phyloP scores from a whole-genome alignment of 1,139 yeast genomes.

The Yamadazyma aaseri region DNA sequence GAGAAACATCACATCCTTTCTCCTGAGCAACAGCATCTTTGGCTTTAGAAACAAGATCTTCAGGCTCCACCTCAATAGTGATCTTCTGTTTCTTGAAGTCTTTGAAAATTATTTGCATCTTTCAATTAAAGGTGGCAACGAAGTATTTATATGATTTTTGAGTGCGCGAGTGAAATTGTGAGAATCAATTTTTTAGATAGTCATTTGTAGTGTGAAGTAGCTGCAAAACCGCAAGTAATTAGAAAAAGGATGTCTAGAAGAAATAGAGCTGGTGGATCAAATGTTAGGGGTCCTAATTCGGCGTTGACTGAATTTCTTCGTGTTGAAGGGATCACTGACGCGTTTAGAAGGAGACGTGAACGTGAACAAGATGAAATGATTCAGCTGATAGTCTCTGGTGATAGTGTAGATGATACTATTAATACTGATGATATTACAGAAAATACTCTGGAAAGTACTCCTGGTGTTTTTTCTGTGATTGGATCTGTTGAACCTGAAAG shows the following conservation, averaged over 20 bases:
- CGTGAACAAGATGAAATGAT: constrained; percentile 7
- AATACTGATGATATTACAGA: not conserved
- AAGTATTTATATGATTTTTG: not conserved
- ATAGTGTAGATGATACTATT: constrained; percentile 1
- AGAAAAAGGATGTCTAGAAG: constrained; percentile 31
- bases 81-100: constrained; percentile 92
- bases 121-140: constrained; percentile 6
- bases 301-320: constrained; percentile 75
- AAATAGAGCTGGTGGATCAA: constrained; percentile 16
- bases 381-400: constrained; percentile 5
- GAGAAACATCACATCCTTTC: constrained; percentile 69
- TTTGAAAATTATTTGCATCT: constrained; percentile 81
- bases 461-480: constrained; percentile 1
- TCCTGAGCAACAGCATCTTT: constrained; percentile 72
- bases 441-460: not conserved
- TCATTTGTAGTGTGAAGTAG: no score
- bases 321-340: constrained; percentile 84
- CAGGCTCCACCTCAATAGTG: constrained; percentile 70
- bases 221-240: no score
- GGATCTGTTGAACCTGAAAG: constrained; percentile 14
- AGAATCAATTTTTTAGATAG: no score
- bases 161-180: no score
- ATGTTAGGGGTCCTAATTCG: constrained; percentile 74
- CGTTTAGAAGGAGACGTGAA: constrained; percentile 62
- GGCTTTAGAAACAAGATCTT: constrained; percentile 66